Percentiles rank a stretch among this genome's conserved stretches.
Evolutionary conservation across 2,329 filamentous ascomycete species (phyloP).

Genomic region (Nakataea oryzae): DNA sequence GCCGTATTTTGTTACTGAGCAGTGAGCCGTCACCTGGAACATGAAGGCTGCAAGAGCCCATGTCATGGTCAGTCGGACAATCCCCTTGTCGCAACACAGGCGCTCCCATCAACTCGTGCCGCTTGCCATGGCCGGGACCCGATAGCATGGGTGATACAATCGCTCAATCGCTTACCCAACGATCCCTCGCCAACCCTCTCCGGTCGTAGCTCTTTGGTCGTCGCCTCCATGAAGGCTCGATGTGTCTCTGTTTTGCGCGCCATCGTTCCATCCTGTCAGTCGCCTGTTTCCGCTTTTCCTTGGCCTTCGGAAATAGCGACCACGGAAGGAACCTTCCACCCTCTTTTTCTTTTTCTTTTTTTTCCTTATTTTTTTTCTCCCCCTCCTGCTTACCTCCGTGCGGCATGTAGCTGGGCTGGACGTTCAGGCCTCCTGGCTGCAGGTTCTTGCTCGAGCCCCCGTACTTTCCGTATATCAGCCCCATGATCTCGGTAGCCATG

Average conservation of each 20-base stretch:
- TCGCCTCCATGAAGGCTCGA: slow-evolving; percentile 17
- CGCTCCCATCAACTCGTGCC: background rate
- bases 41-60: slow-evolving; percentile 6
- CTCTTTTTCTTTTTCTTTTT: too few relatives aligned
- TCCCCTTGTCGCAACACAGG: background rate
- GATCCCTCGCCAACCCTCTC: slow-evolving; percentile 1
- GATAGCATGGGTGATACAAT: background rate
- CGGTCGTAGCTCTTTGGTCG: slow-evolving; percentile 5
- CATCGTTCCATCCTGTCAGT: background rate
- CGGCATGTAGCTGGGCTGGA: slow-evolving; percentile 23
- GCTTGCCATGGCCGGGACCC: background rate
- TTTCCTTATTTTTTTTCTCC: too few relatives aligned
- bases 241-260: slow-evolving; percentile 15
- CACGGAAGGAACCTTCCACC: too few relatives aligned
- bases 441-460: slow-evolving; percentile 16
- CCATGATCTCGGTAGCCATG: slow-evolving; percentile 46
- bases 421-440: slow-evolving; percentile 19
- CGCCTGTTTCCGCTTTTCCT: background rate
- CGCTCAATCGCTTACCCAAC: slow-evolving; percentile 4
- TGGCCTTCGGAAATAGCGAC: background rate
- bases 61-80: background rate
- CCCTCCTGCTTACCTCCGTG: slow-evolving; percentile 12
- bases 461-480: slow-evolving; percentile 29
- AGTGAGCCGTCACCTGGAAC: slow-evolving; percentile 8
- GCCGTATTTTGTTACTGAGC: slow-evolving; percentile 4